These are phyloP conservation scores for Phytophthora pseudosyringae DNA, from an alignment of 352 stramenopile genomes.

Conservation along the genomic window DNA sequence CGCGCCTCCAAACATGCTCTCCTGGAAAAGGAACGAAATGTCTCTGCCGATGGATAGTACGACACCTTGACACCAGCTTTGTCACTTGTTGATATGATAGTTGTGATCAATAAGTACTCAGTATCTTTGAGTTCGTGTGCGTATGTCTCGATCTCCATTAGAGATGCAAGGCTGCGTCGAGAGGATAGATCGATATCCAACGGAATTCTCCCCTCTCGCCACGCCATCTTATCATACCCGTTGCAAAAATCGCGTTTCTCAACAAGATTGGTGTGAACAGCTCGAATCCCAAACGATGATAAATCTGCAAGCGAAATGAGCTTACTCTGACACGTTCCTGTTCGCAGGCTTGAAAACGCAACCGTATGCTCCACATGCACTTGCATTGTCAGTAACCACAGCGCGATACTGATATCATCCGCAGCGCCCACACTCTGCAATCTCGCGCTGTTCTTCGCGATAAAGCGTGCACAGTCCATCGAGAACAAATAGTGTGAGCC, in stretches of 20 bases:
- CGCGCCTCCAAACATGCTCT: slow-evolving; percentile 12
- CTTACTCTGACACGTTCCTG: slow-evolving; percentile 31
- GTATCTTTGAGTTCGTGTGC: slow-evolving; percentile 11
- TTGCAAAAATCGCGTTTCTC: slow-evolving; percentile 5
- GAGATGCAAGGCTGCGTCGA: not conserved
- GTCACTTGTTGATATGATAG: slow-evolving; percentile 5
- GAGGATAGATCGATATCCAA: not conserved
- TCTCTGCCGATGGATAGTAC: slow-evolving; percentile 28
- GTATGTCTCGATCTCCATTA: slow-evolving; percentile 28
- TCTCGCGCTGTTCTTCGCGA: slow-evolving; percentile 37
- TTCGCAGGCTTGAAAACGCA: slow-evolving; percentile 10
- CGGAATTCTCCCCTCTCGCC: not conserved
- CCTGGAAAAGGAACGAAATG: slow-evolving; percentile 12
- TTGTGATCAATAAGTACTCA: slow-evolving; percentile 4
- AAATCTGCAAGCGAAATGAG: slow-evolving; percentile 57
- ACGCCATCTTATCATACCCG: not conserved
- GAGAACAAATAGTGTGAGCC: slow-evolving; percentile 61
- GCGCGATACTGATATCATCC: slow-evolving; percentile 66
- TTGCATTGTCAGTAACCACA: slow-evolving; percentile 63
- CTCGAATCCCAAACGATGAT: slow-evolving; percentile 37
- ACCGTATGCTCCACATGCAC: slow-evolving; percentile 41
- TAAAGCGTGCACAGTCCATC: slow-evolving; percentile 50
- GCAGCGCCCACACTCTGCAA: slow-evolving; percentile 40
- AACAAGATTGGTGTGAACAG: slow-evolving; percentile 47
- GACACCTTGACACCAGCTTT: slow-evolving; percentile 23